A percentile compares a stretch with the other conserved stretches of the same genome.
phyloP scores from a whole-genome alignment of 2,329 filamentous ascomycete genomes.

The Colletotrichum navitas region DNA sequence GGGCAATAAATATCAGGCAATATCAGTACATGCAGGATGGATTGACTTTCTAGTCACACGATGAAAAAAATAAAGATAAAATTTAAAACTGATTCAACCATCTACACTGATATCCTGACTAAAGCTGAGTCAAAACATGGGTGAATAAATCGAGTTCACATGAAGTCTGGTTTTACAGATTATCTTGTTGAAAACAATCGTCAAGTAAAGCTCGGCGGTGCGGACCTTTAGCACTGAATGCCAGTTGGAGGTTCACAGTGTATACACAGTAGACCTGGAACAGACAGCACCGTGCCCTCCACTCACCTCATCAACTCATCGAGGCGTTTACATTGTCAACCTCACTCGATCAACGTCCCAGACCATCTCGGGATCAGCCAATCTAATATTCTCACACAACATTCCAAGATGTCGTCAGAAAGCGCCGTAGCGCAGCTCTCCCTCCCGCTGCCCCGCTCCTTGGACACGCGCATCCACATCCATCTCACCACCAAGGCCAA shows the following conservation, averaged over 20 bases:
- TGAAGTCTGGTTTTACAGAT: too few relatives aligned
- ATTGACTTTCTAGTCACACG: neutral
- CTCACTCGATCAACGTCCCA: constrained; percentile 1
- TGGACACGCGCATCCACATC: constrained; percentile 72
- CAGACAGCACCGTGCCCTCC: neutral
- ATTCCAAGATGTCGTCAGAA: constrained; percentile 44
- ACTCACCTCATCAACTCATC: constrained; percentile 11
- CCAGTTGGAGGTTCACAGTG: constrained; percentile 17
- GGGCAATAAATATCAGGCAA: neutral
- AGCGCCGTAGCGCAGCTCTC: constrained; percentile 60
- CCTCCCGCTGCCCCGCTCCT: constrained; percentile 69
- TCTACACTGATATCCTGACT: too few relatives aligned
- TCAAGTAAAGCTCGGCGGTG: neutral
- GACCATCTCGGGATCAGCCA: neutral
- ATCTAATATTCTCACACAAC: neutral
- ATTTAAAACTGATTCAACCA: neutral
- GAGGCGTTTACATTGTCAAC: constrained; percentile 25
- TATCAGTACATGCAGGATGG: neutral
- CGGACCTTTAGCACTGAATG: neutral
- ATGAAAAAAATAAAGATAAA: too few relatives aligned
- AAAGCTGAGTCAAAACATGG: neutral
- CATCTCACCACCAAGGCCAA: constrained; percentile 70
- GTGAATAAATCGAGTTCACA: fast-evolving
- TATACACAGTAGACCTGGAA: neutral
- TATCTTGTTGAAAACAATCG: fast-evolving